Base-by-base conservation (phyloP, 306 rosid species). In the Biancaea sappan region DNA sequence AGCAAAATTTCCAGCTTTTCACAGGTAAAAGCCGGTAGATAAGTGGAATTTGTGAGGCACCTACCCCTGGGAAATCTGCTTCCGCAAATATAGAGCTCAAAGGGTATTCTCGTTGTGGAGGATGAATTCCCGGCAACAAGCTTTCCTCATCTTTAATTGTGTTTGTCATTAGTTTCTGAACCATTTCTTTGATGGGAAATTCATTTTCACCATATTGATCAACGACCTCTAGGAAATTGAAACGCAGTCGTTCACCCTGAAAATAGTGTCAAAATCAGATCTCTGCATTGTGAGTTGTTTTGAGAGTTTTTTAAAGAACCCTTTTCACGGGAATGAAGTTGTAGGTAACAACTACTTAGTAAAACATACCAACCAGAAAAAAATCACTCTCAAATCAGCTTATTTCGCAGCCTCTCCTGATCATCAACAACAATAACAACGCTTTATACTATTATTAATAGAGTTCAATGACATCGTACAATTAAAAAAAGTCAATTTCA, bases 21-120 rank as follows among this genome's bases (percentile, higher is more conserved):
- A 10, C 53, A 58, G 37, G 64, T 57, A 71, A 73, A 78, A 48
- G 15, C 10, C 44, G 4, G 46, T 2, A 78, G 38, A 25, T 7
- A 71, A 58, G 38, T 50, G 32, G 57, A 57, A 47, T 22, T 6
- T 69, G 47, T 31, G 12, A 16, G 14, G 82, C 85, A 91, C 98
- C 85, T 86, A 91, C 98, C 85, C 38, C 14, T 52, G 84, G 73
- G 44, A 67, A 37, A 24, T 71, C 74, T 25, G 47, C 44, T 12
- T 88, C 89, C 4, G 88, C 90, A 80, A 82, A 90, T 73, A 94
- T 86, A 47, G 97, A 91, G 57, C 97, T 89, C 57, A 64, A 22
- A 25, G 74, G 71, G 38, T 73, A 68, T 46, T 89, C 94, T 13
- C 54, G 35, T 41, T 80, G 87, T 25, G 84, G 90, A 57, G 94